Evolutionary conservation across 1,139 yeast species (phyloP), one percentile per base, ranked within the genome.

Genomic region (Hyphopichia burtonii): DNA sequence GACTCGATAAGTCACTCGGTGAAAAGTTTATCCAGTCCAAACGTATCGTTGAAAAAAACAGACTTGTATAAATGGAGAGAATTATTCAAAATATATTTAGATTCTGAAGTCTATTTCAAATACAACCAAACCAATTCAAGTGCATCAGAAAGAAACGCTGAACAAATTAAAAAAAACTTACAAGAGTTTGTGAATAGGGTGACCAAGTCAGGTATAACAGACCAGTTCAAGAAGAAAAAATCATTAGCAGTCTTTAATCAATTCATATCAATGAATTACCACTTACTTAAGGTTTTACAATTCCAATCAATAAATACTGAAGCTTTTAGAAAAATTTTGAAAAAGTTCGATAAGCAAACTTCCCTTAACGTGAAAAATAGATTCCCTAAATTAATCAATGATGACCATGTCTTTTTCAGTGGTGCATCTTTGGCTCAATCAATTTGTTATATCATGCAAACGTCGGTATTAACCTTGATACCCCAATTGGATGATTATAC

Each of bases 401-500:
- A 66, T 28, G 75, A 76, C 42, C 78, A 80, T 41, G 64, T 76
- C 38, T 66, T 71, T 49, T 63, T 72, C 44, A 63, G 62, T 8
- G 77, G 78, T 31, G 66, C 70, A 7, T 77, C 84, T 2, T 61
- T 82, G 31, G 78, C 84, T 0, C 78, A 75, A 47, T 69, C 75
- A 22, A 71, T 82, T 14, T 81, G 85, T 54, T 74, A 62, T 39
- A 69, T 81, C 14, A 80, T 85, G 40, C 78, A 83, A 34, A 66
- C 68, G 15, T 72, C 79, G 11, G 59, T 85, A 12, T 58, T 84
- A 31, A 73, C 76, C 16, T 58, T 84, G 3, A 68, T 84, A 1
- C 93, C 93, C 1, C 91, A 84, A 56, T 63, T 85, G 15, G 91
- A 85, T 41, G 93, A 85, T 56, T 85, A 82, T 53, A 68, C 79